Evolutionary conservation across 1,139 yeast genomes (phyloP).

Genomic region (Williopsis jadinii): DNA sequence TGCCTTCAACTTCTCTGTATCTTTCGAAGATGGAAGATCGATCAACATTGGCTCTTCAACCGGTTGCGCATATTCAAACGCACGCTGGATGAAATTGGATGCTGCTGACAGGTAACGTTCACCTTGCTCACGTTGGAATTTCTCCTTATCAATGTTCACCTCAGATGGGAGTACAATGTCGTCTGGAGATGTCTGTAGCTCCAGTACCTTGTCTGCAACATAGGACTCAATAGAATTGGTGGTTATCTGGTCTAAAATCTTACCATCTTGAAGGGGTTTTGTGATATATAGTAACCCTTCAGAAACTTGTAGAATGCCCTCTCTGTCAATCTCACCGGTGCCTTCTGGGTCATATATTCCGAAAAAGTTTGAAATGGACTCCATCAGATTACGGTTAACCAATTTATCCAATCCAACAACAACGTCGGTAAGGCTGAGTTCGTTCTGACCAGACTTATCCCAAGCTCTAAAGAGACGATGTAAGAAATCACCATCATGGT

Average conservation of each 20-base stretch:
- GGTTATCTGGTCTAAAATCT: slow-evolving; percentile 52
- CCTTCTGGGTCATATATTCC: slow-evolving; percentile 61
- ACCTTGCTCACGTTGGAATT: slow-evolving; percentile 61
- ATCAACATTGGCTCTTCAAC: slow-evolving; percentile 40
- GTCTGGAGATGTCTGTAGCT: slow-evolving; percentile 23
- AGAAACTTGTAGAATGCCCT: slow-evolving; percentile 73
- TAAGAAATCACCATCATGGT: slow-evolving; percentile 45
- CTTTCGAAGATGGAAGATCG: slow-evolving; percentile 25
- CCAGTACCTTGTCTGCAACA: slow-evolving; percentile 52
- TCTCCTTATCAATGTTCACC: slow-evolving; percentile 53
- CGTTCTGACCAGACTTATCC: slow-evolving; percentile 51
- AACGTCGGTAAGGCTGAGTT: slow-evolving; percentile 61
- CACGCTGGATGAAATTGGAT: slow-evolving; percentile 77
- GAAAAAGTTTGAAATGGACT: slow-evolving; percentile 71
- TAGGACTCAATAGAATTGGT: slow-evolving; percentile 54
- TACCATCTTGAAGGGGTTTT: slow-evolving; percentile 74
- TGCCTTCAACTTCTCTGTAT: slow-evolving; percentile 34
- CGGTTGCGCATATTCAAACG: slow-evolving; percentile 87
- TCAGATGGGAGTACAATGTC: slow-evolving; percentile 48
- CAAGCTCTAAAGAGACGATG: slow-evolving; percentile 61
- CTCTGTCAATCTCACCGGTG: slow-evolving; percentile 63
- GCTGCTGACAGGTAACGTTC: slow-evolving; percentile 85
- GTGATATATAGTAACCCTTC: slow-evolving; percentile 83
- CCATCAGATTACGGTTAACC: slow-evolving; percentile 70
- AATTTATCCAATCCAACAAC: slow-evolving; percentile 67